A percentile compares a stretch with the other conserved stretches of the same genome.
phyloP scores from a whole-genome alignment of 2,329 filamentous ascomycete species.

The Exophiala sp. region DNA sequence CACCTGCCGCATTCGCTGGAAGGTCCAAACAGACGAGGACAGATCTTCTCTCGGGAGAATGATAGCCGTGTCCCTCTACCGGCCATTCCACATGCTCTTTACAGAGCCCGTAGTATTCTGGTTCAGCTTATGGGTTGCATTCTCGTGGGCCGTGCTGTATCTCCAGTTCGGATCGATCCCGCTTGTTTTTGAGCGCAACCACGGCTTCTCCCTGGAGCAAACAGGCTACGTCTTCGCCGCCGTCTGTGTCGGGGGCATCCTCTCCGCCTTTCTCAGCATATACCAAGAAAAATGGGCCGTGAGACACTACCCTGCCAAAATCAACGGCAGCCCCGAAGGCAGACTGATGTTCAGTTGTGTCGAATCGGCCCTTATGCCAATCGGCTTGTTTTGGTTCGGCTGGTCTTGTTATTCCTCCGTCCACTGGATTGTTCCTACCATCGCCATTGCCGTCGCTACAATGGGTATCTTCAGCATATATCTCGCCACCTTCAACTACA shows the following conservation, averaged over 20 bases:
- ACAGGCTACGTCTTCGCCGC: constrained; percentile 67
- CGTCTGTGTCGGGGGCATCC: constrained; percentile 59
- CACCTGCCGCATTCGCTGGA: constrained; percentile 28
- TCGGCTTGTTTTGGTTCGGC: constrained; percentile 74
- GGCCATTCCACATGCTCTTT: constrained; percentile 47
- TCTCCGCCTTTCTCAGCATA: constrained; percentile 65
- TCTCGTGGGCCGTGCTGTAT: constrained; percentile 85
- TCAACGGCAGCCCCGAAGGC: constrained; percentile 57
- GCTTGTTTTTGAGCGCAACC: constrained; percentile 63
- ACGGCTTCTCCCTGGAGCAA: constrained; percentile 62
- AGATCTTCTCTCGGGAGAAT: constrained; percentile 21
- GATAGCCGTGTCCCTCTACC: constrained; percentile 24
- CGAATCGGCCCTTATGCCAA: constrained; percentile 67
- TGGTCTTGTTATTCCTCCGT: constrained; percentile 55
- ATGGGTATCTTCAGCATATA: constrained; percentile 85
- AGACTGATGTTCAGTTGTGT: constrained; percentile 78
- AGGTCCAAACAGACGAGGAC: constrained; percentile 25
- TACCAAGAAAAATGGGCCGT: constrained; percentile 58
- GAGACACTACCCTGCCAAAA: constrained; percentile 30
- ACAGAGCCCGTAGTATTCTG: constrained; percentile 59
- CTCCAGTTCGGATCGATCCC: constrained; percentile 76
- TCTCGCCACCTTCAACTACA: constrained; percentile 83
- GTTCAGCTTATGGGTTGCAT: constrained; percentile 84
- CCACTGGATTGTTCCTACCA: constrained; percentile 66
- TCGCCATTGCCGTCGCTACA: constrained; percentile 67